Evolutionary conservation across 495 filamentous ascomycete species (phyloP), one percentile per base, ranked within the genome.

Genomic region (Hypoxylon cercidicola): DNA sequence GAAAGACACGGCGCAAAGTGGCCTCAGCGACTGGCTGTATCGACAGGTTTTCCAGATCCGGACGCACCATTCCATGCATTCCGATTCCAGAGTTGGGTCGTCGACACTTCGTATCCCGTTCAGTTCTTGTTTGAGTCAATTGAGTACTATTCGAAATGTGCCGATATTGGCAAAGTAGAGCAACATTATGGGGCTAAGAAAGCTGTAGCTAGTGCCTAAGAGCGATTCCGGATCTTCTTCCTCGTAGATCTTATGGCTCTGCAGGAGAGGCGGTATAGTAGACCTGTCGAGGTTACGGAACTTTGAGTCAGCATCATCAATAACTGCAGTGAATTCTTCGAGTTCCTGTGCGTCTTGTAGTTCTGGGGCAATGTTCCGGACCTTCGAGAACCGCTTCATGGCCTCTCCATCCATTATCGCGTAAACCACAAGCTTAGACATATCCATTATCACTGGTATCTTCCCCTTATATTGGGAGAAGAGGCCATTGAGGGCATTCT

Each of bases 161-260:
- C 25, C n/a, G 18, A 39, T 21, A 7, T 66, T 66, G 16, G 47
- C 50, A 37, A 61, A 66, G 28, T 46, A 50, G n/a, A 60, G 32
- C 1, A 57, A 57, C 8, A 39, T 51, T 4, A 40, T 16, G 7
- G 28, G 19, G 19, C 32, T 49, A 1, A 51, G 56, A 10, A 66
- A 66, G 7, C 8, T 1, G 30, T 66, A 66, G 40, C 56, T 56
- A 15, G 46, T 60, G 23, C 57, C 37, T 0, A 52, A 28, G 3
- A 57, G 56, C 1, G 56, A 66, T n/a, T 35, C 46, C 3, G 51
- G 18, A 16, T 66, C 56, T 9, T 20, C 35, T 18, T 46, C 44
- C 21, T 66, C 57, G 37, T 61, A 28, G 15, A 66, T 56, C 6
- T 46, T 41, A 0, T 46, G 40, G 16, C 28, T 15, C 11, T 55